These are phyloP conservation scores for Ceratonia siliqua DNA, from an alignment of 306 rosid species.

Conservation along the genomic window DNA sequence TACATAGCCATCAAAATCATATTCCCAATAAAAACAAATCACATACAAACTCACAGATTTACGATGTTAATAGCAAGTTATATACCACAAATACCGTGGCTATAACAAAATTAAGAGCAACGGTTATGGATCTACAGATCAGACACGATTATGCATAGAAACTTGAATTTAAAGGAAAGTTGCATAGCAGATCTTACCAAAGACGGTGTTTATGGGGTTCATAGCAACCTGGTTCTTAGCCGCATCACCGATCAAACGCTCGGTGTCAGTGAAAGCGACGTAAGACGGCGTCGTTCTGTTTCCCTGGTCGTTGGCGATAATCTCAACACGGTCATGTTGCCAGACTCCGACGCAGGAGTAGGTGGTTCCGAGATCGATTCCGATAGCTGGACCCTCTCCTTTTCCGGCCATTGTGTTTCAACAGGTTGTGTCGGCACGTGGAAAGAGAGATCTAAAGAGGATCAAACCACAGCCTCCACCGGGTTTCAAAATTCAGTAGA, in stretches of 20 bases:
- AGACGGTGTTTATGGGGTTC: slow-evolving; percentile 84
- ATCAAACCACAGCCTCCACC: not conserved
- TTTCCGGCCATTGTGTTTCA: slow-evolving; percentile 50
- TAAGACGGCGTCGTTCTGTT: slow-evolving; percentile 77
- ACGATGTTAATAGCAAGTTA: not conserved
- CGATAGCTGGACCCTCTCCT: slow-evolving; percentile 81
- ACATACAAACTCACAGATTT: not conserved
- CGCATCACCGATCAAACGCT: slow-evolving; percentile 65
- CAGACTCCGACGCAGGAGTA: slow-evolving; percentile 75
- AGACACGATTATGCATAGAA: not conserved
- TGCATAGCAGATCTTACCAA: slow-evolving; percentile 48
- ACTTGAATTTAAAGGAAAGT: not conserved
- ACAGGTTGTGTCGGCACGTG: not conserved
- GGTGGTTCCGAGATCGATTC: slow-evolving; percentile 73
- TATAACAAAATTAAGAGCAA: too few species aligned
- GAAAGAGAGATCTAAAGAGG: not conserved
- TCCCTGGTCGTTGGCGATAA: slow-evolving; percentile 74
- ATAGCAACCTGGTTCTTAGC: slow-evolving; percentile 80
- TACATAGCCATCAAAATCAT: not conserved
- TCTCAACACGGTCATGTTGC: slow-evolving; percentile 77
- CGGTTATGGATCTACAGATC: not conserved
- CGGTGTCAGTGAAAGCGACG: slow-evolving; percentile 60
- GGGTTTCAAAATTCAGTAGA: not conserved
- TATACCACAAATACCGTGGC: too few species aligned
- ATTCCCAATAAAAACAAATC: not conserved